Percentiles rank a stretch among this genome's conserved stretches.
Conservation (phyloP, 441 rosid species). For the Manihot esculenta region DNA sequence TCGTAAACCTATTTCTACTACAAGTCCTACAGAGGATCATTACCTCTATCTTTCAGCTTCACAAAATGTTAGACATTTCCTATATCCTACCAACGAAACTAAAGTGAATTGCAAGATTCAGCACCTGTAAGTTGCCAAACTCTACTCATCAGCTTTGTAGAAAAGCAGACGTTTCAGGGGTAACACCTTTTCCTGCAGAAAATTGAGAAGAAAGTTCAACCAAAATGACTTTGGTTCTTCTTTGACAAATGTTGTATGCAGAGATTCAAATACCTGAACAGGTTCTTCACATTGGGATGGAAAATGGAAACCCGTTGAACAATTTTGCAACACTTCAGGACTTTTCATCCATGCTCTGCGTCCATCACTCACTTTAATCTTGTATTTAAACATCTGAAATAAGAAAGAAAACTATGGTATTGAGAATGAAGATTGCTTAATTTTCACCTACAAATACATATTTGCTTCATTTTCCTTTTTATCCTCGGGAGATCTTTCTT, state of each 20-base stretch:
- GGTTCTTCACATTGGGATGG: constrained; percentile 42
- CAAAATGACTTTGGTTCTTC: background rate
- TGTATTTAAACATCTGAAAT: constrained; percentile 70
- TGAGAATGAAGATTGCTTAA: background rate
- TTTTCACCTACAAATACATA: background rate
- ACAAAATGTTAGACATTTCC: constrained; percentile 19
- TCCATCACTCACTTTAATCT: constrained; percentile 74
- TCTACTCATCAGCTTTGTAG: constrained; percentile 49
- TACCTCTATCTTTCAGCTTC: background rate
- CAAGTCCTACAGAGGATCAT: constrained; percentile 11
- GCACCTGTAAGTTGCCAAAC: constrained; percentile 11
- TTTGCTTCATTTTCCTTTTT: background rate
- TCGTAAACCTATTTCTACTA: constrained; percentile 14
- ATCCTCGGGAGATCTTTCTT: background rate
- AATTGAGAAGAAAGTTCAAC: background rate
- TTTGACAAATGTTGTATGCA: background rate
- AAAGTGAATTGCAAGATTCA: constrained; percentile 19
- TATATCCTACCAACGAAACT: constrained; percentile 18
- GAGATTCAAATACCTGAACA: constrained; percentile 42
- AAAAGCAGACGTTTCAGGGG: constrained; percentile 58
- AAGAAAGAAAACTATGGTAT: constrained; percentile 2
- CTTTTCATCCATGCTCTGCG: constrained; percentile 84
- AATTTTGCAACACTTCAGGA: constrained; percentile 71
- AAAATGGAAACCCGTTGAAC: constrained; percentile 79
- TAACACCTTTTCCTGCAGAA: constrained; percentile 54